phyloP scores from a whole-genome alignment of 345 rosid genomes.

The Populus davidiana region DNA sequence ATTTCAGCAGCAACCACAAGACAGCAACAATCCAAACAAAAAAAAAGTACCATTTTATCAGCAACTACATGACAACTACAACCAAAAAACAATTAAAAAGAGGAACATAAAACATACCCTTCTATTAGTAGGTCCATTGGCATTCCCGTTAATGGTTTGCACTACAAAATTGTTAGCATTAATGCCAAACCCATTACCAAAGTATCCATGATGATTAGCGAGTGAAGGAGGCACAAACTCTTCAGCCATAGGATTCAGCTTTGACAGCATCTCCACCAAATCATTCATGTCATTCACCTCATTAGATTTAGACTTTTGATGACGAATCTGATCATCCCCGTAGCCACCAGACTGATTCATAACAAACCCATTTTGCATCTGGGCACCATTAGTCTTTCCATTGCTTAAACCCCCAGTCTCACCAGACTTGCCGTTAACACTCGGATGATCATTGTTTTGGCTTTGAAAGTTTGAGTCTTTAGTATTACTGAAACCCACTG shows the following conservation, averaged over 20 bases:
- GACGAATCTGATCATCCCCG: conserved; percentile 25
- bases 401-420: conserved; percentile 23
- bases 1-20: not conserved
- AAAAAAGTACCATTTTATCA: not conserved
- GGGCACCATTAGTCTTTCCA: conserved; percentile 26
- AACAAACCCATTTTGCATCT: conserved; percentile 36
- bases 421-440: conserved; percentile 20
- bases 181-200: conserved; percentile 56
- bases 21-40: too few species aligned
- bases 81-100: not conserved
- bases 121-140: conserved; percentile 50
- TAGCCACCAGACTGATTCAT: conserved; percentile 29
- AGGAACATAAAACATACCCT: conserved; percentile 48
- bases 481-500: conserved; percentile 18
- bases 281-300: conserved; percentile 60
- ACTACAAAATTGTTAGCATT: conserved; percentile 53
- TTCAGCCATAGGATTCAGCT: conserved; percentile 92
- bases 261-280: conserved; percentile 76
- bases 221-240: conserved; percentile 91
- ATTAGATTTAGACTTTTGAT: conserved; percentile 27
- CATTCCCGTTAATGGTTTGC: conserved; percentile 44
- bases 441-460: conserved; percentile 39
- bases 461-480: conserved; percentile 20
- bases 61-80: not conserved
- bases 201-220: conserved; percentile 33